A percentile compares a stretch with the other conserved stretches of the same genome.
phyloP scores from a whole-genome alignment of 2,329 filamentous ascomycete genomes.

The Biscogniauxia sp. region DNA sequence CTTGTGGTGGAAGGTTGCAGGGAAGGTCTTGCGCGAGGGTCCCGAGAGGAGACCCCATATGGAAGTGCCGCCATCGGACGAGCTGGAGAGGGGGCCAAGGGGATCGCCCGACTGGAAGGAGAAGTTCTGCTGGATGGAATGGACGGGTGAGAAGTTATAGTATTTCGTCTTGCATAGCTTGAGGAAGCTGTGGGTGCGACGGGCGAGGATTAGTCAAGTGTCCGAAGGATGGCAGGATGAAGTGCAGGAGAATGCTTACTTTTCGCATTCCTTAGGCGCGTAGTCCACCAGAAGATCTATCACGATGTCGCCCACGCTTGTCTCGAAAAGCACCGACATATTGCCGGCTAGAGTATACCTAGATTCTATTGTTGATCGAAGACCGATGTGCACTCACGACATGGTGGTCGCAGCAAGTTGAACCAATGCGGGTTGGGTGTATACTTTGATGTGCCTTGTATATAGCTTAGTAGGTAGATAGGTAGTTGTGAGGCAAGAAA shows the following conservation, averaged over 20 bases:
- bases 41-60: slow-evolving; percentile 84
- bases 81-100: slow-evolving; percentile 76
- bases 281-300: slow-evolving; percentile 89
- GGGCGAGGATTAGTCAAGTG: slow-evolving; percentile 39
- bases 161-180: slow-evolving; percentile 99
- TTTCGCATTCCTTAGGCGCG: slow-evolving; percentile 89
- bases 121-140: slow-evolving; percentile 91
- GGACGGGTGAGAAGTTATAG: slow-evolving; percentile 94
- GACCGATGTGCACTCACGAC: too few species aligned
- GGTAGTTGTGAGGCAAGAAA: too few species aligned
- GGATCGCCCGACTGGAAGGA: slow-evolving; percentile 96
- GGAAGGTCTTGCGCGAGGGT: slow-evolving; percentile 71
- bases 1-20: slow-evolving; percentile 80
- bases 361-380: too few species aligned
- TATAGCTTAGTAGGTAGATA: too few species aligned
- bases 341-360: slow-evolving; percentile 2
- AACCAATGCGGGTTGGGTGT: too few species aligned
- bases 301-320: slow-evolving; percentile 88
- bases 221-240: slow-evolving; percentile 1
- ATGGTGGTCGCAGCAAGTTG: too few species aligned
- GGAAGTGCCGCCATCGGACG: slow-evolving; percentile 88
- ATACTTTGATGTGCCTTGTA: too few species aligned
- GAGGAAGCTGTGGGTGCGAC: slow-evolving; percentile 72
- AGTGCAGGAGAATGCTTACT: slow-evolving; percentile 56
- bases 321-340: slow-evolving; percentile 95